Evolutionary conservation across 495 filamentous ascomycete genomes (phyloP).

Genomic region (Emericellopsis terricola): DNA sequence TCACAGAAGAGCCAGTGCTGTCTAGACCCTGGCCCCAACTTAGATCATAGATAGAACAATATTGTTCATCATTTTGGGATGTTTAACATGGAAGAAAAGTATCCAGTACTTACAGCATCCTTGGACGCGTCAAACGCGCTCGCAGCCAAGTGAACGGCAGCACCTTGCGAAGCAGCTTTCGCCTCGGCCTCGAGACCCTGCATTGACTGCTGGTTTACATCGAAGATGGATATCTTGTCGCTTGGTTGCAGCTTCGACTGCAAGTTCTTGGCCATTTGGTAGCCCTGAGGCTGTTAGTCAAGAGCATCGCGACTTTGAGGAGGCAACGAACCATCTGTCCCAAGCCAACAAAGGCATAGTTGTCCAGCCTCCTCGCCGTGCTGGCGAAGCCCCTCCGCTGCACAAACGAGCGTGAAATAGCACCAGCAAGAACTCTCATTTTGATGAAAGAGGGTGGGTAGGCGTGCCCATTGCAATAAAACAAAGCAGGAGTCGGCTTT

Average conservation of each 20-base stretch:
- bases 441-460: background rate
- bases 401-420: conserved; percentile 1
- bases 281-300: conserved; percentile 34
- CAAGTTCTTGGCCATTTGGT: conserved; percentile 78
- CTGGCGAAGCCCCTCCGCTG: conserved; percentile 37
- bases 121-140: conserved; percentile 45
- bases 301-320: too few relatives aligned
- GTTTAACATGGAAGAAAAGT: conserved; percentile 1
- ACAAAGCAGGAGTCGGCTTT: too few relatives aligned
- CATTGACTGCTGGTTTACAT: conserved; percentile 48
- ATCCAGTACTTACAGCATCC: conserved; percentile 44
- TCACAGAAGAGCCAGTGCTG: background rate
- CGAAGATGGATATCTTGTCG: conserved; percentile 53
- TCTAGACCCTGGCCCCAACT: conserved; percentile 25
- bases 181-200: conserved; percentile 43
- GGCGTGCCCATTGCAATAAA: background rate
- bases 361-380: conserved; percentile 33
- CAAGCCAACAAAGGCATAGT: conserved; percentile 72
- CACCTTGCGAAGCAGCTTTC: conserved; percentile 25
- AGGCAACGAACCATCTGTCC: conserved; percentile 73
- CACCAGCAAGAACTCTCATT: conserved; percentile 9
- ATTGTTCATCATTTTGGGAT: conserved; percentile 19
- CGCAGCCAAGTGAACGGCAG: conserved; percentile 36
- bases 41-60: conserved; percentile 42
- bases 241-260: conserved; percentile 52